Evolutionary conservation across 225 moss, liverwort and hornwort genomes (phyloP), one percentile per base, ranked within the genome.

Genomic region (Anthoceros angustus): DNA sequence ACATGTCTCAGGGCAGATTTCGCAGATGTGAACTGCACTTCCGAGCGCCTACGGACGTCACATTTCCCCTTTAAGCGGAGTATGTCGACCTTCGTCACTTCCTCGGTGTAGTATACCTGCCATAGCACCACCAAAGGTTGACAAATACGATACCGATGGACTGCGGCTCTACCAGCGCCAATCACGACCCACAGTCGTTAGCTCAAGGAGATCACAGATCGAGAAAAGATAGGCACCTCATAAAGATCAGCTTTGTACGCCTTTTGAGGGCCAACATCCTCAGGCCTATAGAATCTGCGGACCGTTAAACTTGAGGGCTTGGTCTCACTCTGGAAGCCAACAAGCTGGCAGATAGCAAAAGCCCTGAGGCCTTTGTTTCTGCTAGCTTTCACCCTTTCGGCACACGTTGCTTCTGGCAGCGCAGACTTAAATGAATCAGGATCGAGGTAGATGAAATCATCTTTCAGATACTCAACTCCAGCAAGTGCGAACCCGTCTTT

Each of bases 21-120:
- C 25, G 83, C 74, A 42, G 80, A 82, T 63, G 83, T 87, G 67
- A 83, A 88, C 62, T 86, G 78, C 39, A 87, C 80, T 67, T 88
- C 84, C 46, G 81, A 75, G 65, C 83, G 80, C 15, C 95, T 83
- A 32, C 85, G 82, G 42, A 98, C 91, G 65, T 86, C 88, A 74
- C 95, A 98, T 40, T 84, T 79, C 42, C 95, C 95, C 71, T 84
- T 76, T 65, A 82, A 75, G 9, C 73, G 72, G 64, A 75, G 77
- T 41, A 91, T 78, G 41, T 91, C 95, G 65, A 91, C 88, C 5
- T 77, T 79, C 26, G 80, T 75, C 10, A 76, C 84, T 40, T 88
- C 87, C 64, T 98, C 95, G 68, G 88, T 91, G 40, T 87, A 98
- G 43, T 88, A 91, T 11, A 98, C 85, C 91, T 91, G 82, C 61